Evolutionary conservation across 192 early-diverging fungal genomes (phyloP).

Genomic region (Entophlyctis helioformis): DNA sequence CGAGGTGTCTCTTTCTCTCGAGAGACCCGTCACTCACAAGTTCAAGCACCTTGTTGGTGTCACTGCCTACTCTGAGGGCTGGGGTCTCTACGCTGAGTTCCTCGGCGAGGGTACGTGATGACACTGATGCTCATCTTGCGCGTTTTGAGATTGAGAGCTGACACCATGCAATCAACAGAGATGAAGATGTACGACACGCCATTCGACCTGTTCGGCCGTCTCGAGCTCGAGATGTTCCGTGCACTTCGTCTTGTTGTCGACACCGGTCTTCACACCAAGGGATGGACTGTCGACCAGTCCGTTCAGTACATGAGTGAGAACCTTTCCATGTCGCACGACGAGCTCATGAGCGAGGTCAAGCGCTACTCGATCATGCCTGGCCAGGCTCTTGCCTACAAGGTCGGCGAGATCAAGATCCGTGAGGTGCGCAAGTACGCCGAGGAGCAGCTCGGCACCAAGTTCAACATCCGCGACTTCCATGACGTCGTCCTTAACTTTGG

Average conservation of each 20-base stretch:
- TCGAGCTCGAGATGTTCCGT: slow-evolving; percentile 23
- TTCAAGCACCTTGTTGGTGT: slow-evolving; percentile 7
- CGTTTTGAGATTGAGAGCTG: too few relatives aligned
- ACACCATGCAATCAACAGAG: too few relatives aligned
- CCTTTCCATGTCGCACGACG: slow-evolving; percentile 7
- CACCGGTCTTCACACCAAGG: slow-evolving; percentile 24
- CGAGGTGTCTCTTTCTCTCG: slow-evolving; percentile 18
- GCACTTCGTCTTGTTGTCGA: slow-evolving; percentile 25
- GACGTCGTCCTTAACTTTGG: slow-evolving; percentile 7
- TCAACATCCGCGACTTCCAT: too few relatives aligned
- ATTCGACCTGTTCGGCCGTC: slow-evolving; percentile 12
- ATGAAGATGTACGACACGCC: slow-evolving; percentile 20
- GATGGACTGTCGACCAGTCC: slow-evolving; percentile 20
- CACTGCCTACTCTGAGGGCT: slow-evolving; percentile 20
- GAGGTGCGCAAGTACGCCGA: too few relatives aligned
- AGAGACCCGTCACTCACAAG: slow-evolving; percentile 10
- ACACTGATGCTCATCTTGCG: too few relatives aligned
- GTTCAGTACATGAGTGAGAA: slow-evolving; percentile 18
- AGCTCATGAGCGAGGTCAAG: slow-evolving; percentile 14
- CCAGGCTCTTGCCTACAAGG: slow-evolving; percentile 27
- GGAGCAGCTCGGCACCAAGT: too few relatives aligned
- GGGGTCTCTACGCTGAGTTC: slow-evolving; percentile 20
- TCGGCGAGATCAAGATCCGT: too few relatives aligned
- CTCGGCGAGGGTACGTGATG: too few relatives aligned
- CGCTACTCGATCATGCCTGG: slow-evolving; percentile 21